phyloP scores from a whole-genome alignment of 192 early-diverging fungal genomes.

The Rhizophagus sp. region DNA sequence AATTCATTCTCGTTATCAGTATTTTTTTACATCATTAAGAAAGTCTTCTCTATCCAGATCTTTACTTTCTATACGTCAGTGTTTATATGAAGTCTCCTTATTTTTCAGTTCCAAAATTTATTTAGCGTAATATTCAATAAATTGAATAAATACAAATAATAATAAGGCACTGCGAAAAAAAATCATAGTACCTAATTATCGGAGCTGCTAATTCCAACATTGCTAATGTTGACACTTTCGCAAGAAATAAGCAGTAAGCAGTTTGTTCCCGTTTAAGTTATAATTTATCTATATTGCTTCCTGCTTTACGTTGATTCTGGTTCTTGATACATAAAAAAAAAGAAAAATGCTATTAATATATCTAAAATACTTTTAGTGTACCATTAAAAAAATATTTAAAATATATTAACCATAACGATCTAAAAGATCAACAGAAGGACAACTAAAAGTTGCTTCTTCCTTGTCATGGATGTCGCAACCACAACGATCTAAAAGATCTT shows the following conservation, averaged over 20 bases:
- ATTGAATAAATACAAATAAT: no score
- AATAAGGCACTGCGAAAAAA: no score
- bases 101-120: no score
- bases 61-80: no score
- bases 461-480: neutral
- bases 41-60: no score
- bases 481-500: constrained; percentile 15
- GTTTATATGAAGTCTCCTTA: no score
- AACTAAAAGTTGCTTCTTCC: constrained; percentile 17
- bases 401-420: neutral
- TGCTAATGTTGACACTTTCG: no score
- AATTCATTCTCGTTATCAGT: constrained; percentile 1
- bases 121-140: no score
- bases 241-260: no score
- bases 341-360: neutral
- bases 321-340: neutral
- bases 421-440: constrained; percentile 21
- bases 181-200: no score
- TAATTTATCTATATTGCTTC: constrained; percentile 3
- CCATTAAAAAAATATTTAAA: neutral
- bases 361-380: neutral
- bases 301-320: neutral
- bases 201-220: no score
- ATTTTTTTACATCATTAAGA: no score
- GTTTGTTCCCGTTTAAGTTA: neutral